Conservation (phyloP, 441 rosid genomes). For the Corymbia calophylla region DNA sequence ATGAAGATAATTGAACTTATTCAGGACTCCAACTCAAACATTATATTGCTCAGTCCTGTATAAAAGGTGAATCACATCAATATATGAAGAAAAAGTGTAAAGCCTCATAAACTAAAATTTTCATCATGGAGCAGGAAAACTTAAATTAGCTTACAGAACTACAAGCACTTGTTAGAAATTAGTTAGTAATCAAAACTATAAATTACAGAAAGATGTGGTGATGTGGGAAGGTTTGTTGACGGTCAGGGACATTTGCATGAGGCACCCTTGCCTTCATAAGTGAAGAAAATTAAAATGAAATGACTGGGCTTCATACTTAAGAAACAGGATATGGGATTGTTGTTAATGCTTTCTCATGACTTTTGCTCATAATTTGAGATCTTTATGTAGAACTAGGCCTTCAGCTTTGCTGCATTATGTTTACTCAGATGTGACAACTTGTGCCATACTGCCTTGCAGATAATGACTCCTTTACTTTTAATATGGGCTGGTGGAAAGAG, state of each 20-base stretch:
- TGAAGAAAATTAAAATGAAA: background rate
- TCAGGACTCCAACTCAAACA: background rate
- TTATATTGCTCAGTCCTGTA: background rate
- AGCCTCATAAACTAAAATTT: background rate
- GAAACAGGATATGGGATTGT: background rate
- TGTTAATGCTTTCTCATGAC: background rate
- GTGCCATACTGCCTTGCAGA: conserved; percentile 22
- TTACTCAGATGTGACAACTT: background rate
- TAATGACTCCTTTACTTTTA: conserved; percentile 53
- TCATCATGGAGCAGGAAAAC: background rate
- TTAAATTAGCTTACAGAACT: background rate
- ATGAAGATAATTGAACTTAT: background rate
- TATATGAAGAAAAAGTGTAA: background rate
- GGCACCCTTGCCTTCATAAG: background rate
- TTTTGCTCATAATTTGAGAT: background rate
- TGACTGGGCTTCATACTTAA: background rate
- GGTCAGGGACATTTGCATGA: background rate
- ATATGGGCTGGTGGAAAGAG: conserved; percentile 98
- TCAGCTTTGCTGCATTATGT: background rate
- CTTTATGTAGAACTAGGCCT: background rate
- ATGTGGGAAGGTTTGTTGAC: background rate
- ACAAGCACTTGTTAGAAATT: background rate
- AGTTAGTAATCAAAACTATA: background rate
- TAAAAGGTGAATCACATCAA: background rate
- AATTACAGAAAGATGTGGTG: background rate